Evolutionary conservation across 202 grass and related monocot species (phyloP), one percentile per base, ranked within the genome.

Genomic region (Carex sylvatica): DNA sequence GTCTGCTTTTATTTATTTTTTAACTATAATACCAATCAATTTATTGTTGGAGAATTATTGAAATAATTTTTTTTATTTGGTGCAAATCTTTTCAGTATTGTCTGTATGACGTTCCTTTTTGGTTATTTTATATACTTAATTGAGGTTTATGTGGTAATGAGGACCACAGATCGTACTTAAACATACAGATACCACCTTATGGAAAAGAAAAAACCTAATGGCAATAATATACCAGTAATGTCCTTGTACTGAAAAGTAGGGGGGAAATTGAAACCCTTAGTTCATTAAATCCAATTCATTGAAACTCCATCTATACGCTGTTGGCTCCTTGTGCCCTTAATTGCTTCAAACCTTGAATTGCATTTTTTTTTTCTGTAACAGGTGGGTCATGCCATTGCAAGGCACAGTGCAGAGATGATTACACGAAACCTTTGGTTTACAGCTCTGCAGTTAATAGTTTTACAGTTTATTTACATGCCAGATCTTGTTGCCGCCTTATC

Each of bases 381-480:
- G 95, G 88, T 98, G 46, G 92, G 91, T 61, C 95, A 98, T 20
- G 86, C 76, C 18, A 84, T 98, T 67, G 95, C 91, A 28, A 92
- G 95, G 52, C 95, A 95, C 14, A 15, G 44, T 0, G 91, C 92
- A 11, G 92, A 95, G 86, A 87, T 33, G 86, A 85, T 95, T 33
- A 93, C 92, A 7, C 87, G 87, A 52, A 90, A 83, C 36, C 66
- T 95, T 80, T 90, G 89, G 92, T 84, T 95, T 62, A 44, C 76
- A 13, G 75, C 91, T 69, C 20, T 98, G 47, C 95, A 93, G 88
- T 42, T 98, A 56, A 3, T 98, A 66, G 12, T 91, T 67, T 61
- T 93, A 12, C 95, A 98, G 69, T 98, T 98, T 31, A 85, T 98
- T 64, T 93, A 86, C 61, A 93, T 98, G 92, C 95, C 92, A 47